These are phyloP conservation scores for Phascolomyces articulosus DNA, from an alignment of 371 early-diverging fungal species.

Conservation along the genomic window DNA sequence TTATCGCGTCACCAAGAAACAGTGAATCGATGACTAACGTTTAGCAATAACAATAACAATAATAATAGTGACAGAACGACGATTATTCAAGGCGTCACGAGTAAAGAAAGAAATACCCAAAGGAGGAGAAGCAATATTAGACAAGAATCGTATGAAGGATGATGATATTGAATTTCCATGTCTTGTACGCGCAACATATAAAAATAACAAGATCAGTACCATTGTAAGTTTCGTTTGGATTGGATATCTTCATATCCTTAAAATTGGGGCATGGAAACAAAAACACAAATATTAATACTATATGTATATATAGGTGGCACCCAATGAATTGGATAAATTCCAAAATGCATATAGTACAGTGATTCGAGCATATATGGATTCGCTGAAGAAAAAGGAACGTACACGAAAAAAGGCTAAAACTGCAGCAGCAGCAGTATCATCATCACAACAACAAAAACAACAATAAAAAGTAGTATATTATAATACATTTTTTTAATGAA, in stretches of 20 bases:
- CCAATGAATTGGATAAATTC: slow-evolving; percentile 41
- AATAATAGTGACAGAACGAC: slow-evolving; percentile 45
- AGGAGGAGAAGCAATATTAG: slow-evolving; percentile 29
- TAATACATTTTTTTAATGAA: background rate
- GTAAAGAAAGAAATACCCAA: slow-evolving; percentile 41
- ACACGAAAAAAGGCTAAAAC: slow-evolving; percentile 37
- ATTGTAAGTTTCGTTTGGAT: slow-evolving; percentile 27
- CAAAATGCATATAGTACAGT: slow-evolving; percentile 47
- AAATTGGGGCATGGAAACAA: background rate
- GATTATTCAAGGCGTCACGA: slow-evolving; percentile 26
- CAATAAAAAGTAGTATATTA: background rate
- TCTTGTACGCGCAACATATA: slow-evolving; percentile 42
- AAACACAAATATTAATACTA: background rate
- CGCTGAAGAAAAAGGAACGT: slow-evolving; percentile 52
- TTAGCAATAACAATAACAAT: too few relatives aligned
- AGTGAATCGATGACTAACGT: too few relatives aligned
- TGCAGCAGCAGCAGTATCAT: too few relatives aligned
- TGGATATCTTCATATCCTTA: too few relatives aligned
- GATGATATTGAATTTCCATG: slow-evolving; percentile 38
- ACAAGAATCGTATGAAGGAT: slow-evolving; percentile 8
- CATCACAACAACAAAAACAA: background rate
- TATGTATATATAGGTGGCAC: slow-evolving; percentile 29
- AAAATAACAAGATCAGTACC: slow-evolving; percentile 45
- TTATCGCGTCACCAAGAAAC: too few relatives aligned
- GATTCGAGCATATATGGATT: slow-evolving; percentile 53